Evolutionary conservation across 257 asterid genomes (phyloP).

Genomic region (Oldenlandia corymbosa): DNA sequence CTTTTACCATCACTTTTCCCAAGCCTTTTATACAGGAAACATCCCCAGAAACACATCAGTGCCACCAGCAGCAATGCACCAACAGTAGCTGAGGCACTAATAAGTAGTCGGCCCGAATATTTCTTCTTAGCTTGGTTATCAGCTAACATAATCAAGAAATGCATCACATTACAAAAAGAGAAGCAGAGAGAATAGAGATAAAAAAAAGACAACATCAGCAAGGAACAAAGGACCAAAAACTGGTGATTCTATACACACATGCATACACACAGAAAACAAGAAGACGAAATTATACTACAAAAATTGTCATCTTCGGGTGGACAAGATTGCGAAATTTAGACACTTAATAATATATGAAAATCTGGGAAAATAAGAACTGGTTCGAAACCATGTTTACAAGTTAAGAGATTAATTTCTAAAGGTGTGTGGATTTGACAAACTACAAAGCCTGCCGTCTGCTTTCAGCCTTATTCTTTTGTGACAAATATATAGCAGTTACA

Average conservation of each 20-base stretch:
- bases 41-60: slow-evolving; percentile 95
- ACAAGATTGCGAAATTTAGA: too few relatives aligned
- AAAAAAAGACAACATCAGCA: background rate
- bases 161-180: slow-evolving; percentile 13
- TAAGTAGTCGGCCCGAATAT: slow-evolving; percentile 67
- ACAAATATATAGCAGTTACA: background rate
- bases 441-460: background rate
- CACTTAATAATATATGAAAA: background rate
- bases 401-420: background rate
- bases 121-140: slow-evolving; percentile 61
- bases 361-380: background rate
- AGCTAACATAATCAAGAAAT: slow-evolving; percentile 33
- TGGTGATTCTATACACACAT: background rate
- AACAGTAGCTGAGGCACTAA: slow-evolving; percentile 89
- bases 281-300: background rate
- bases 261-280: background rate
- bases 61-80: slow-evolving; percentile 92
- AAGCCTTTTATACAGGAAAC: slow-evolving; percentile 75
- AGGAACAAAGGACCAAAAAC: background rate
- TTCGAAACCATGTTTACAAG: background rate
- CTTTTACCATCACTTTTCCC: slow-evolving; percentile 66
- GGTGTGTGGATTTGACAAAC: background rate
- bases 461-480: background rate
- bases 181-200: background rate
- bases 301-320: too few relatives aligned